Conservation (phyloP, 371 early-diverging fungal species). For the Syncephalastrum monosporum region DNA sequence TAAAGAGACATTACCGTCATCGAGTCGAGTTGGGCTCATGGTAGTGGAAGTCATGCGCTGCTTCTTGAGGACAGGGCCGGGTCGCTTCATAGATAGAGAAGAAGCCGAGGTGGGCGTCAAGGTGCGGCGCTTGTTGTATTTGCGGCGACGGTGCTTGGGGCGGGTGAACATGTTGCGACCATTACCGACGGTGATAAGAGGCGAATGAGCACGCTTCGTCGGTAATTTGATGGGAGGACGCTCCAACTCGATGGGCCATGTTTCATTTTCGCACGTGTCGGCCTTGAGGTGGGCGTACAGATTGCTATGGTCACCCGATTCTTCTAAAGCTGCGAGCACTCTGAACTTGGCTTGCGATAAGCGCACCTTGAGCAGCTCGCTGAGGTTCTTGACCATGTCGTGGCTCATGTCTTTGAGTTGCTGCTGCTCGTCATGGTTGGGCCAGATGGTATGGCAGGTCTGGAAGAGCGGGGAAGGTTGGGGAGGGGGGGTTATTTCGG, state of each 20-base stretch:
- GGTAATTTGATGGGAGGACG: slow-evolving; percentile 11
- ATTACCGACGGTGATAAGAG: slow-evolving; percentile 20
- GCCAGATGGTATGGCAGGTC: slow-evolving; percentile 27
- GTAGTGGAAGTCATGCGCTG: no score
- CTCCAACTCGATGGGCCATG: slow-evolving; percentile 9
- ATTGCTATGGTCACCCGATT: slow-evolving; percentile 1
- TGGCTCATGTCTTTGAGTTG: slow-evolving; percentile 13
- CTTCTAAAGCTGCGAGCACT: slow-evolving; percentile 17
- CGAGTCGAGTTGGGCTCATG: no score
- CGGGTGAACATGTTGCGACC: slow-evolving; percentile 13
- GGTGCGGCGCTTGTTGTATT: no score
- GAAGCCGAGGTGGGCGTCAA: no score
- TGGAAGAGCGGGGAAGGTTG: slow-evolving; percentile 9
- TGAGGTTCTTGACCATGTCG: slow-evolving; percentile 21
- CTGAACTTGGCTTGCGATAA: slow-evolving; percentile 24
- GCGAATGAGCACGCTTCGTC: slow-evolving; percentile 13
- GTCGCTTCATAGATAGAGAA: no score
- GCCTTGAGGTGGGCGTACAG: slow-evolving; percentile 5
- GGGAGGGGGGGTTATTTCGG: no score
- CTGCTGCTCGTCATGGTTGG: slow-evolving; percentile 5
- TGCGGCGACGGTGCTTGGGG: no score
- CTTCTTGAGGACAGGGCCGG: no score
- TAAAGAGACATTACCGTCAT: no score
- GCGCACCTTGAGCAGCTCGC: slow-evolving; percentile 24
- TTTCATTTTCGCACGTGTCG: slow-evolving; percentile 5